Percentiles rank a stretch among this genome's conserved stretches.
Evolutionary conservation across 2,329 filamentous ascomycete genomes (phyloP).

Genomic region (Dactylellina cionopaga): DNA sequence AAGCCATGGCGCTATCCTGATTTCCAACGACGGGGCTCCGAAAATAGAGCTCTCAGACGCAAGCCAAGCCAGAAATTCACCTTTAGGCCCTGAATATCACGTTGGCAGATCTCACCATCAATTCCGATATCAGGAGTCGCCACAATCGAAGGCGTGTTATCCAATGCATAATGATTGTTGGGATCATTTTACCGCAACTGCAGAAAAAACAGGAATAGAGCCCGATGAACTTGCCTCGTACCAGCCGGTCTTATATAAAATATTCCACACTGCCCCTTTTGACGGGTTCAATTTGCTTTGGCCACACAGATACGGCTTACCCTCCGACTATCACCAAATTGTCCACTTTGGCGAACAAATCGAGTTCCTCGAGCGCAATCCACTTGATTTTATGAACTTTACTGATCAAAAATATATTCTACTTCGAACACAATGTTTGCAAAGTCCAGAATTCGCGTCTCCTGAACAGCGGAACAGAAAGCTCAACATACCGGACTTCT

Average conservation of each 20-base stretch:
- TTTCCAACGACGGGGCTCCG: neutral
- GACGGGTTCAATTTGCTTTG: slow-evolving; percentile 7
- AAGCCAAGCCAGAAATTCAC: neutral
- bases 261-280: slow-evolving; percentile 8
- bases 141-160: slow-evolving; percentile 4
- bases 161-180: slow-evolving; percentile 31
- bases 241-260: slow-evolving; percentile 14
- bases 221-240: slow-evolving; percentile 4
- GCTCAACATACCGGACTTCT: slow-evolving; percentile 15
- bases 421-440: no score
- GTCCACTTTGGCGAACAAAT: neutral
- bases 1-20: neutral
- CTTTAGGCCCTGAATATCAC: slow-evolving; percentile 1
- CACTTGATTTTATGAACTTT: neutral
- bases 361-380: neutral
- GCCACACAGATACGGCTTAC: slow-evolving; percentile 15
- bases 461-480: neutral
- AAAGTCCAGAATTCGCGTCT: no score
- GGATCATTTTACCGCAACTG: slow-evolving; percentile 18
- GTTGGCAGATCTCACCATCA: slow-evolving; percentile 1
- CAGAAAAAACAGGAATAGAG: slow-evolving; percentile 2
- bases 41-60: slow-evolving; percentile 9
- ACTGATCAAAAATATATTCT: neutral
- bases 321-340: neutral
- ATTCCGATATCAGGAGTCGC: neutral